Evolutionary conservation across 2,329 filamentous ascomycete genomes (phyloP), one percentile per base, ranked within the genome.

Genomic region (Amylocarpus encephaloides): DNA sequence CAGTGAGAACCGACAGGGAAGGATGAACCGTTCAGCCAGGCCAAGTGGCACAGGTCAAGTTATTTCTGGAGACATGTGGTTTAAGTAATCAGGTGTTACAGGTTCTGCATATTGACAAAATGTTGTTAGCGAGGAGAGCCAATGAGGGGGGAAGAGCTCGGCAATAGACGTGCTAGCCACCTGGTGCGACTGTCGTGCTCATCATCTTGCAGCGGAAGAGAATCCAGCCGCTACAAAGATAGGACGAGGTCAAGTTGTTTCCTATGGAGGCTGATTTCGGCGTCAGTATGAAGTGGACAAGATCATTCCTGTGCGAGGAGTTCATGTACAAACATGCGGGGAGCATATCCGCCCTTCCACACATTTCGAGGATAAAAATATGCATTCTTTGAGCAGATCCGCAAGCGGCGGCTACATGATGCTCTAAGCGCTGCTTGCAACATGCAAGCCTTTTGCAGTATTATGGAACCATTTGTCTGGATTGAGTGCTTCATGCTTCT

Each of bases 61-160:
- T 51, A 46, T 51, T 51, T 38, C 49, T 18, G 38, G 32, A 34
- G 13, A 35, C 22, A 26, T 26, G 22, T 26, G 22, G 7, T 26
- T 26, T 26, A 46, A 36, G 43, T 46, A 32, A 51, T 46, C 22
- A 42, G 38, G 34, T 51, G 48, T 50, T 46, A 42, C 48, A 50
- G 48, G 48, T 42, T 48, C 44, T 51, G 52, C 48, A 51, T 18
- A 36, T 30, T 30, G 18, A 38, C 46, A 18, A 16, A 15, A 4
- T 9, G n/a, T 6, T 10, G 43, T 15, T 7, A 3, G 36, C 10
- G 13, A 36, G 43, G 15, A 32, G 15, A 16, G 12, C 15, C 39
- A 41, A 41, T 19, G 39, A 19, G 10, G 26, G 26, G 26, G 22
- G 42, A 18, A 18, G 32, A 30, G 15, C 11, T 16, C 9, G 26